Evolutionary conservation across 1,139 yeast species (phyloP).

Genomic region (Yamadazyma epiphylla): DNA sequence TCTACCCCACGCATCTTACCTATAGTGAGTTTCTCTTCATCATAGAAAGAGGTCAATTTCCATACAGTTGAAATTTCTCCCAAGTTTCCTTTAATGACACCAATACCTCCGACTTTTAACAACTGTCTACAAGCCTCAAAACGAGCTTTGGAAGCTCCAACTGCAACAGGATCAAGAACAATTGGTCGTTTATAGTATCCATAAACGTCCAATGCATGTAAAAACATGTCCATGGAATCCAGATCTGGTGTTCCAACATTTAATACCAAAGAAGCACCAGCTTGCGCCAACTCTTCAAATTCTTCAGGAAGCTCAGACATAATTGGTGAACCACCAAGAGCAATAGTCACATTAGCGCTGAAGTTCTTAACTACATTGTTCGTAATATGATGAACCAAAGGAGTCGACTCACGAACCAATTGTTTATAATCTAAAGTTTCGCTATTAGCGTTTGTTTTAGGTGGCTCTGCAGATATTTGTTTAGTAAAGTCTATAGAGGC

Average conservation of each 20-base stretch:
- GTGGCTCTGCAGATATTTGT: constrained; percentile 14
- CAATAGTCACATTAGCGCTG: constrained; percentile 85
- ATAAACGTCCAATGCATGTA: constrained; percentile 56
- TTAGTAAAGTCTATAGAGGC: constrained; percentile 42
- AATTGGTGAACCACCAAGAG: constrained; percentile 84
- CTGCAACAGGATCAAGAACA: constrained; percentile 89
- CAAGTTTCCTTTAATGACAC: constrained; percentile 81
- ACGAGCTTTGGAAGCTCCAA: constrained; percentile 73
- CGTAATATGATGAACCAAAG: constrained; percentile 85
- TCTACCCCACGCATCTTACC: constrained; percentile 75
- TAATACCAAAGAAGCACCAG: constrained; percentile 51
- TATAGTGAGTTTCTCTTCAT: constrained; percentile 31
- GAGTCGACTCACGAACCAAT: constrained; percentile 19
- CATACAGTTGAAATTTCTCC: constrained; percentile 66
- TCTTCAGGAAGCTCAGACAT: constrained; percentile 83
- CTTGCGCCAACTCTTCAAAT: constrained; percentile 63
- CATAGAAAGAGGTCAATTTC: constrained; percentile 25
- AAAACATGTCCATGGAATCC: constrained; percentile 39
- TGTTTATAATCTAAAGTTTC: constrained; percentile 1
- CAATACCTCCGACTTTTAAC: constrained; percentile 54
- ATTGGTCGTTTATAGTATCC: constrained; percentile 57
- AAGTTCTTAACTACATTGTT: constrained; percentile 86
- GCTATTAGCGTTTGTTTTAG: constrained; percentile 11
- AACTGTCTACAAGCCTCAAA: constrained; percentile 43
- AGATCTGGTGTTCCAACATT: constrained; percentile 75